Evolutionary conservation across 176 grass and related monocot species (phyloP).

Genomic region (Aegilops speltoides): DNA sequence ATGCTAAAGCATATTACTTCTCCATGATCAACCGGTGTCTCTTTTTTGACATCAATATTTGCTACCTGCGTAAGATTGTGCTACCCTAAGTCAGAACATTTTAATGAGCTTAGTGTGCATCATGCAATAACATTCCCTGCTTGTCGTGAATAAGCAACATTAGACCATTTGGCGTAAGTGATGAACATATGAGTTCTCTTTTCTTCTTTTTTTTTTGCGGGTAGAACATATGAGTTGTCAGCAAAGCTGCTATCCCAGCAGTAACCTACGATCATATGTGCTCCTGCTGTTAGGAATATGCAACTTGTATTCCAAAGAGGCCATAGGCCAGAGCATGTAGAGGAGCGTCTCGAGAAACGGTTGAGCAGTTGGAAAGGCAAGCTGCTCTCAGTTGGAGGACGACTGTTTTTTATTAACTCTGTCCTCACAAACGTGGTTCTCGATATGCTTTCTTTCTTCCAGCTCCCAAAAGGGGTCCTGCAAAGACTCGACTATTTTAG

Average conservation of each 20-base stretch:
- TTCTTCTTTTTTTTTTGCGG: too few species aligned
- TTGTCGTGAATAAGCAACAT: neutral
- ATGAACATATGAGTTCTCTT: neutral
- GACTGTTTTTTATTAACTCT: too few species aligned
- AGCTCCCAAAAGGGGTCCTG: too few species aligned
- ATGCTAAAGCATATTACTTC: conserved; percentile 91
- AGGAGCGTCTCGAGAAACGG: too few species aligned
- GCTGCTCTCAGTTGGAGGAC: too few species aligned
- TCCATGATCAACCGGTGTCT: conserved; percentile 82
- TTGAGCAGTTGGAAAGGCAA: too few species aligned
- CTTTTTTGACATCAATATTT: conserved; percentile 68
- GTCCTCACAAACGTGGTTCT: too few species aligned
- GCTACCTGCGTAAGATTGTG: conserved; percentile 57
- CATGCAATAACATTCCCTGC: neutral
- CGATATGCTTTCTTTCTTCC: too few species aligned
- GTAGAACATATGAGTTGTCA: too few species aligned
- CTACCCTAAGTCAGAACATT: conserved; percentile 7
- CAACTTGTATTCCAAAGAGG: too few species aligned
- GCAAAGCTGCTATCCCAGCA: conserved; percentile 8
- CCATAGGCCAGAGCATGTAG: too few species aligned
- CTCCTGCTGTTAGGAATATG: neutral
- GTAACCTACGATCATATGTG: neutral
- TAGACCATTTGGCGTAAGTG: neutral
- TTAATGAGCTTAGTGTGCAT: neutral
- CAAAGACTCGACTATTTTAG: too few species aligned